These are phyloP conservation scores for Fusarium brevicatenulatum DNA, from an alignment of 2,329 filamentous ascomycete species.

Conservation along the genomic window DNA sequence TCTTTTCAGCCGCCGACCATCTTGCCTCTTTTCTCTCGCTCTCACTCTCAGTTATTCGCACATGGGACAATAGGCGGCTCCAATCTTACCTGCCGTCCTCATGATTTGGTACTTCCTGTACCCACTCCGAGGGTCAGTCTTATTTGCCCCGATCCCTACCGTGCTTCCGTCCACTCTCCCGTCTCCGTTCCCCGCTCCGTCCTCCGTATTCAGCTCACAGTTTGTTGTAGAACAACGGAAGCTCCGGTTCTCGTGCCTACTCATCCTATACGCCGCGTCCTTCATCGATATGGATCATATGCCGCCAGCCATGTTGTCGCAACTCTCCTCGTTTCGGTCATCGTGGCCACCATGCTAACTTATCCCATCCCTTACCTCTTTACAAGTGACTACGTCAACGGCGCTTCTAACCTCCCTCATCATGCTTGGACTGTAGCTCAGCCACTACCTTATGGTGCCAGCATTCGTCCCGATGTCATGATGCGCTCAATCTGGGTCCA, in stretches of 20 bases:
- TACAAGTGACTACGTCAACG: slow-evolving; percentile 75
- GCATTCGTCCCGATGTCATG: slow-evolving; percentile 73
- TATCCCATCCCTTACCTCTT: slow-evolving; percentile 82
- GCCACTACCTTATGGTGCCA: slow-evolving; percentile 64
- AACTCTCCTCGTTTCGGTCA: slow-evolving; percentile 78
- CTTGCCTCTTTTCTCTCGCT: slow-evolving; percentile 10
- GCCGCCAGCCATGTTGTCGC: slow-evolving; percentile 78
- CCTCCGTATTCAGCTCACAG: slow-evolving; percentile 32
- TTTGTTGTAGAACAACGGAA: slow-evolving; percentile 72
- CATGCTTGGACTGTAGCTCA: slow-evolving; percentile 85
- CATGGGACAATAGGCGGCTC: slow-evolving; percentile 39
- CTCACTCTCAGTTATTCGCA: slow-evolving; percentile 22
- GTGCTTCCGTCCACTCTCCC: slow-evolving; percentile 16
- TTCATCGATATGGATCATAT: slow-evolving; percentile 75
- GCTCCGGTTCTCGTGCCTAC: slow-evolving; percentile 71
- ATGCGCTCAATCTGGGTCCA: slow-evolving; percentile 87
- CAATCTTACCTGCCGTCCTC: slow-evolving; percentile 40
- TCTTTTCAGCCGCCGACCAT: slow-evolving; percentile 4
- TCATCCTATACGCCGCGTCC: slow-evolving; percentile 72
- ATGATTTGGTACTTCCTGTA: slow-evolving; percentile 85
- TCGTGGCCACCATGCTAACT: slow-evolving; percentile 74
- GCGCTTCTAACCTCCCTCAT: slow-evolving; percentile 76
- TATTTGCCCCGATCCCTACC: slow-evolving; percentile 19
- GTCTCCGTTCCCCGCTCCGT: slow-evolving; percentile 15
- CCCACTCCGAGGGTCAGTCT: slow-evolving; percentile 77